Evolutionary conservation across 345 rosid species (phyloP), one percentile per base, ranked within the genome.

Genomic region (Moringa oleifera): DNA sequence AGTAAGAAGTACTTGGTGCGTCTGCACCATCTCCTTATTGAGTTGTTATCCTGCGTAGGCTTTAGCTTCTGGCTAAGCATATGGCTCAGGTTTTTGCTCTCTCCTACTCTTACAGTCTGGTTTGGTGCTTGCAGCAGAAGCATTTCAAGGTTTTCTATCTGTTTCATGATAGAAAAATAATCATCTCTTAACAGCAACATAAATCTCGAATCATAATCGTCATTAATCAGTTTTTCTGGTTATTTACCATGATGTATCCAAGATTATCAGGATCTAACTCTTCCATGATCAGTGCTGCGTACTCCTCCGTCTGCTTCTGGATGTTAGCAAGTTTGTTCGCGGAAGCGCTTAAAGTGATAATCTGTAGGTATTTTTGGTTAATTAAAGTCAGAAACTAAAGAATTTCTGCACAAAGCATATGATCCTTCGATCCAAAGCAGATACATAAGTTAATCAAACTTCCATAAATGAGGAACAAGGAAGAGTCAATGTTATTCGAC

Each of bases 251-350:
- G 63, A 89, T 86, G 79, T 84, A 81, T 64, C 93, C 96, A 13
- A 67, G 78, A 53, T 81, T 66, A 7, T 86, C 96, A 20, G 90
- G 90, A 57, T 89, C 96, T 37, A 89, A 68, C 69, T 89, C 96
- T 74, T 89, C 96, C 96, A 86, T 84, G 71, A 89, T 89, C 67
- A 89, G 56, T 11, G 90, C 83, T 23, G 96, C 87, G 75, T 89
- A 89, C 36, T 89, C 96, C 71, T 82, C 87, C 23, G 96, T 89
- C 76, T 84, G 85, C 61, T 83, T 77, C 64, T 89, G 87, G 23
- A 89, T 82, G 49, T 71, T 86, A 20, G 77, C 69, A 8, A 86
- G 80, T 55, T 78, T 86, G 70, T 89, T 89, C 25, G 96, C 93
- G 51, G 90, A 82, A 53, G 96, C 96, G 69, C 96, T 89, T 6